These are phyloP conservation scores for Entomophthora muscae DNA, from an alignment of 371 early-diverging fungal genomes.

Conservation along the genomic window DNA sequence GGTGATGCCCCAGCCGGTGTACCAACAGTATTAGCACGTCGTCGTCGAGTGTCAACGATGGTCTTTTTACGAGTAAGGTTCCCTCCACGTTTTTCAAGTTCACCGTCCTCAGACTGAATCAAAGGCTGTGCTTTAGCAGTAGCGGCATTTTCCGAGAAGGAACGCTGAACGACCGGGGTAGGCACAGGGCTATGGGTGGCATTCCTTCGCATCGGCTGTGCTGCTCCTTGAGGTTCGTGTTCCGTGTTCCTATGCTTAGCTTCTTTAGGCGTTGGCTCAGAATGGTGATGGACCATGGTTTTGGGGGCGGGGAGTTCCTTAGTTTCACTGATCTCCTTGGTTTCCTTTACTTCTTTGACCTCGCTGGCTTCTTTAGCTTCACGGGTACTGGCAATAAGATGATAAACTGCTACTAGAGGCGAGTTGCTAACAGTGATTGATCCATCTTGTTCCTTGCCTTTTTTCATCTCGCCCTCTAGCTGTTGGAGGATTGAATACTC, in stretches of 20 bases:
- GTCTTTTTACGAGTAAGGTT: neutral
- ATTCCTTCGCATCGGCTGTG: neutral
- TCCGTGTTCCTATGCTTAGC: neutral
- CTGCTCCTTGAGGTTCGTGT: neutral
- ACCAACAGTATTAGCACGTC: neutral
- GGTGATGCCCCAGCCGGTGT: neutral
- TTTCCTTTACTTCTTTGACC: neutral
- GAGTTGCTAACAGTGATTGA: neutral
- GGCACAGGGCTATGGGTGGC: neutral
- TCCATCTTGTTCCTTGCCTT: constrained; percentile 2
- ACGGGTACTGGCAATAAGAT: constrained; percentile 2
- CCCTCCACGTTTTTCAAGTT: too few species aligned
- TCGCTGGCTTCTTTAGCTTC: neutral
- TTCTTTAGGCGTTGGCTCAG: neutral
- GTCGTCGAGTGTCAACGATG: neutral
- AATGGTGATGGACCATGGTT: neutral
- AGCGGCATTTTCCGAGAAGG: neutral
- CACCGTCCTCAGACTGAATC: neutral
- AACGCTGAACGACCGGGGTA: neutral
- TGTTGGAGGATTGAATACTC: constrained; percentile 5
- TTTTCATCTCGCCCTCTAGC: constrained; percentile 5
- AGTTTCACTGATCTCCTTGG: neutral
- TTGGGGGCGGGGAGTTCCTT: neutral
- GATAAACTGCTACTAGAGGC: constrained; percentile 8
- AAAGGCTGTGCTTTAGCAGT: neutral